Base-by-base conservation (phyloP, 257 asterid genomes). In the Nicotiana paniculata region DNA sequence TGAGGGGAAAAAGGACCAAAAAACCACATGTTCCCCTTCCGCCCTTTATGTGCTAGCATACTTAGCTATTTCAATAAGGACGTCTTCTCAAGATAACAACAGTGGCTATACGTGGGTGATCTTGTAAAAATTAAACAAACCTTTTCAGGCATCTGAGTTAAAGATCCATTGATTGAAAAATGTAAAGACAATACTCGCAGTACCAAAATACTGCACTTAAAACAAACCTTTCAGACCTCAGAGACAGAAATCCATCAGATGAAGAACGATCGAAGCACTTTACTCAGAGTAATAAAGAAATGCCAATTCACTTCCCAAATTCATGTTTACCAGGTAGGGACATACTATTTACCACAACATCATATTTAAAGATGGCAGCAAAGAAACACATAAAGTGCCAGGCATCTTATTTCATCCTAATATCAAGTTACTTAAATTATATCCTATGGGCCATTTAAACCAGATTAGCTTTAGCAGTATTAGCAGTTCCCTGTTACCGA, bases 51-150 rank as follows among this genome's bases (percentile, higher is more conserved):
- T 10, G 7, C 12, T 21, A 24, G 57, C 7, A 72, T 24, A 35
- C 15, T 46, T 26, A 48, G 37, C 79, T 74, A 24, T 74, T 46
- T 74, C 3, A 26, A 48, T 46, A 26, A 74, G 37, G 43, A 48
- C 24, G 62, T 48, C 17, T 53, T 13, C 24, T 35, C 4, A 74
- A 48, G 62, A 48, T 13, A 26, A 74, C 24, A 24, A 48, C 35
- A 74, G 51, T 48, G 79, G 79, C 62, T 24, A 72, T 72, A 72
- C 79, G 24, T 13, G 61, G 78, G 12, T 46, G 79, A 74, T 26
- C 62, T 46, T 35, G 51, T 35, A 48, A 48, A 48, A 51, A 48
- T 13, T 24, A 74, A 32, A 30, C 79, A 74, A 74, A 24, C 26
- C 62, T 74, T 48, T 51, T 26, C 26, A 51, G 35, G 12, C 2